Evolutionary conservation across 2,329 filamentous ascomycete genomes (phyloP).

Genomic region (Exserohilum turcica): DNA sequence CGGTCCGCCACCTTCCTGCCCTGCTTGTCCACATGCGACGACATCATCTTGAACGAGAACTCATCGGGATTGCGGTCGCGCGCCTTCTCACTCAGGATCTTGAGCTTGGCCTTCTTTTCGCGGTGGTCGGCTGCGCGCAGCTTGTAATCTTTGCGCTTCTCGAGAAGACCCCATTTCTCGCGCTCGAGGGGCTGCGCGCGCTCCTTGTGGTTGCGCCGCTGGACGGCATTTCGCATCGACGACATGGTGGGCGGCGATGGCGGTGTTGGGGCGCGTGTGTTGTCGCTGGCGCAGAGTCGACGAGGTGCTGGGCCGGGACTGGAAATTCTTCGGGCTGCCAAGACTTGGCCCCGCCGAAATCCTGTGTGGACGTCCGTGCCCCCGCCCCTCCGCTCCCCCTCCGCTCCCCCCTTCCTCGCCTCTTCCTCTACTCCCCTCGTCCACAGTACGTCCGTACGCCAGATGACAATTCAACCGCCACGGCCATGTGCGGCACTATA

Average conservation of each 20-base stretch:
- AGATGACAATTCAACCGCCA: too few species aligned
- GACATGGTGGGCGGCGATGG: slow-evolving; percentile 30
- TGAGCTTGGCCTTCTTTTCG: slow-evolving; percentile 64
- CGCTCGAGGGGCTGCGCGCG: slow-evolving; percentile 85
- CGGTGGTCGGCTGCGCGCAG: slow-evolving; percentile 69
- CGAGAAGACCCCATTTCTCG: slow-evolving; percentile 84
- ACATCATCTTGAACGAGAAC: slow-evolving; percentile 69
- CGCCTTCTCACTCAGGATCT: slow-evolving; percentile 64
- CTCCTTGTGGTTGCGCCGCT: slow-evolving; percentile 86
- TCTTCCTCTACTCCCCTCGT: too few species aligned
- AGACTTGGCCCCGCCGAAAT: slow-evolving; percentile 2
- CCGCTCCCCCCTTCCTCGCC: too few species aligned
- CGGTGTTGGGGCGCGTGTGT: not conserved
- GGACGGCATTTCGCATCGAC: slow-evolving; percentile 50
- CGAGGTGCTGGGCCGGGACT: too few species aligned
- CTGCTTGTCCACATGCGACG: slow-evolving; percentile 54
- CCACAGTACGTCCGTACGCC: too few species aligned
- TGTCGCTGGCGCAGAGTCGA: not conserved
- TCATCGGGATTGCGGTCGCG: slow-evolving; percentile 68
- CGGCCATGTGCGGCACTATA: too few species aligned
- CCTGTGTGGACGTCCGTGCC: not conserved
- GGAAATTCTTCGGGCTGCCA: slow-evolving; percentile 13
- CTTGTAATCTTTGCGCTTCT: slow-evolving; percentile 88
- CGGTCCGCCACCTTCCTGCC: slow-evolving; percentile 51
- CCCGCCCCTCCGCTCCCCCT: not conserved